Percentiles rank a stretch among this genome's conserved stretches.
Conservation (phyloP, 2,329 filamentous ascomycete species). For the Bisporella sp. region DNA sequence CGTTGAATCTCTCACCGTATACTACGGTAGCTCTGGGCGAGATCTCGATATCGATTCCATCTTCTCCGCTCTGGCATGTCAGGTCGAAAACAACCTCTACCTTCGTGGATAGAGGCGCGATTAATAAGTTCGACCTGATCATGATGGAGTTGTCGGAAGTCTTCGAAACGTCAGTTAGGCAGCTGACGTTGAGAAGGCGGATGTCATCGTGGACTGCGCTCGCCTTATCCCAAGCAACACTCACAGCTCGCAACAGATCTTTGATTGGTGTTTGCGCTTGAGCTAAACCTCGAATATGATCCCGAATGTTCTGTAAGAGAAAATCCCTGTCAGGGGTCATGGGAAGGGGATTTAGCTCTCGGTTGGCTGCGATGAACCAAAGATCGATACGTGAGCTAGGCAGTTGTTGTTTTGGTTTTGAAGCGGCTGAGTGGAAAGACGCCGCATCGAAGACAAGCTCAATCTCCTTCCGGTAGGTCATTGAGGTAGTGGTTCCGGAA, state of each 20-base stretch:
- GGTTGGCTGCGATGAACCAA: constrained; percentile 58
- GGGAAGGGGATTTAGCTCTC: constrained; percentile 45
- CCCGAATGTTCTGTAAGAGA: constrained; percentile 65
- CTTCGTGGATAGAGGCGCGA: constrained; percentile 60
- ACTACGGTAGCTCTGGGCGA: constrained; percentile 53
- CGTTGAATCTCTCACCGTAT: constrained; percentile 74
- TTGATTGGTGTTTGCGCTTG: constrained; percentile 51
- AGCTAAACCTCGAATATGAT: constrained; percentile 55
- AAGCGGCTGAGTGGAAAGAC: constrained; percentile 41
- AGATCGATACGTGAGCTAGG: constrained; percentile 55
- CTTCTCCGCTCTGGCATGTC: constrained; percentile 35
- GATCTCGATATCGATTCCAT: constrained; percentile 49
- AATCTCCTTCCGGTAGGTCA: constrained; percentile 66
- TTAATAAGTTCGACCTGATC: constrained; percentile 54
- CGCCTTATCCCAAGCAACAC: constrained; percentile 60
- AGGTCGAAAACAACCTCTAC: constrained; percentile 57
- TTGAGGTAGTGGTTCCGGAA: constrained; percentile 55
- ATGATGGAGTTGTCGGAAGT: constrained; percentile 58
- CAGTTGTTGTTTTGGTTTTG: constrained; percentile 10
- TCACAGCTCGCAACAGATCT: constrained; percentile 52
- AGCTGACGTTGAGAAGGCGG: constrained; percentile 52
- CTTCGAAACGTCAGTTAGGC: constrained; percentile 56
- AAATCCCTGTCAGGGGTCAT: constrained; percentile 64
- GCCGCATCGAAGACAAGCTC: constrained; percentile 65
- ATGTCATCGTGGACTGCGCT: constrained; percentile 53